A percentile compares a stretch with the other conserved stretches of the same genome.
phyloP scores from a whole-genome alignment of 768 basidiomycete species.

The Lactarius evosmus region DNA sequence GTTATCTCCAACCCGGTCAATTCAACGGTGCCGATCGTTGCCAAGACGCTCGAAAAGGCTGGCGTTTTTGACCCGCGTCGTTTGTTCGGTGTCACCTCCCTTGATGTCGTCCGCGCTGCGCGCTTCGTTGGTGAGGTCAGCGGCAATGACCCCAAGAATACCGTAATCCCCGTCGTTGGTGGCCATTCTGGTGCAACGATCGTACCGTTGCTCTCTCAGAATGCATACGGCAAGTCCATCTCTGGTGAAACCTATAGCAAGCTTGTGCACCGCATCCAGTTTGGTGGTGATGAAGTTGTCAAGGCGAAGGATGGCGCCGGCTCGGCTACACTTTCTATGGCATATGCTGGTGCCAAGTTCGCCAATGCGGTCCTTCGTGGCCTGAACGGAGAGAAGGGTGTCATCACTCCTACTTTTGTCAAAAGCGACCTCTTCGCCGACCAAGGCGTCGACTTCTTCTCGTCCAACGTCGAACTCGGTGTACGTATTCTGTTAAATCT shows the following conservation, averaged over 20 bases:
- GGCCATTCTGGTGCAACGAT: conserved; percentile 98
- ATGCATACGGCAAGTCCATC: conserved; percentile 62
- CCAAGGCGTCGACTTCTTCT: conserved; percentile 93
- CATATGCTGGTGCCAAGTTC: conserved; percentile 73
- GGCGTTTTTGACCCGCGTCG: conserved; percentile 88
- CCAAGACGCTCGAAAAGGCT: conserved; percentile 83
- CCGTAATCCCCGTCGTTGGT: conserved; percentile 82
- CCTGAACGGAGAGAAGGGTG: conserved; percentile 62
- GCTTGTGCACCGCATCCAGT: conserved; percentile 93
- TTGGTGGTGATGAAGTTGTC: conserved; percentile 97
- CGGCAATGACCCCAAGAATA: conserved; percentile 60
- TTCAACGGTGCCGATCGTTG: conserved; percentile 97
- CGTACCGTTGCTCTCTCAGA: conserved; percentile 91
- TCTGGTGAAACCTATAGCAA: conserved; percentile 69
- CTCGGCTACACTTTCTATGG: conserved; percentile 74
- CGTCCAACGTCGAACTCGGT: conserved; percentile 90
- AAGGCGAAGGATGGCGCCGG: conserved; percentile 93
- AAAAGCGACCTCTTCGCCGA: conserved; percentile 81
- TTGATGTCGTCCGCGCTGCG: conserved; percentile 94
- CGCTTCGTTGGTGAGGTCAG: conserved; percentile 80
- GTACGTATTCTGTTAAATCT: conserved; percentile 44
- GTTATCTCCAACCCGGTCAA: conserved; percentile 99
- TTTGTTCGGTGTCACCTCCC: conserved; percentile 95
- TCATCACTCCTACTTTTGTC: conserved; percentile 81
- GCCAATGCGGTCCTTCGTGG: conserved; percentile 58